Evolutionary conservation across 2,329 filamentous ascomycete genomes (phyloP), one percentile per base, ranked within the genome.

Genomic region (Fusarium devonianum): DNA sequence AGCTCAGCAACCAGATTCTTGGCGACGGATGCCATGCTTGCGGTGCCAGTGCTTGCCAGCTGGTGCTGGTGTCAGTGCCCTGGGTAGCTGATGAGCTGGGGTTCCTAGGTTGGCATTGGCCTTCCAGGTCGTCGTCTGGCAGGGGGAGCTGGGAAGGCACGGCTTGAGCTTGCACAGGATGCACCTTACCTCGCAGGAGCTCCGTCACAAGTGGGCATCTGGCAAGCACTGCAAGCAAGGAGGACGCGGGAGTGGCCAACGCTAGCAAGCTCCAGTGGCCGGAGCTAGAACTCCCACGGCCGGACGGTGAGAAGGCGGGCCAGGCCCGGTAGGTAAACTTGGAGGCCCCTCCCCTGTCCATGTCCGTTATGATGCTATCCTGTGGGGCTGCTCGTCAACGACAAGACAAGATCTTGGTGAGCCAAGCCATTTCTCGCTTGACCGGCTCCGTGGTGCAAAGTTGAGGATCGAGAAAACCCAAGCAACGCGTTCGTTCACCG

Each of bases 121-220:
- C n/a, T n/a, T n/a, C n/a, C n/a, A n/a, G n/a, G n/a, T n/a, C n/a
- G n/a, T n/a, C 53, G 58, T 61, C 54, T 56, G 40, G 39, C 53
- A 61, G 35, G 50, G n/a, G n/a, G n/a, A n/a, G n/a, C n/a, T n/a
- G n/a, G n/a, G 54, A 41, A 61, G 45, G 51, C 33, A 59, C 43
- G 28, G 32, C 50, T 46, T 42, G 44, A 22, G 25, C 33, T 23
- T 30, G 28, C 34, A 39, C 34, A 32, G 25, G n/a, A 23, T 32
- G 26, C 34, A 30, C 34, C 25, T 46, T 32, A 7, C 12, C 41
- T 41, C 41, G 22, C 18, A 4, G 41, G 53, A 57, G 37, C 39
- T 55, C 32, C 53, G 47, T 59, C 43, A 36, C 51, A 49, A 53
- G 35, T 36, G 51, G 44, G 28, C 40, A 54, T 50, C 47, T 36